Evolutionary conservation across 768 basidiomycete species (phyloP), one percentile per base, ranked within the genome.

Genomic region (Russula abietina): DNA sequence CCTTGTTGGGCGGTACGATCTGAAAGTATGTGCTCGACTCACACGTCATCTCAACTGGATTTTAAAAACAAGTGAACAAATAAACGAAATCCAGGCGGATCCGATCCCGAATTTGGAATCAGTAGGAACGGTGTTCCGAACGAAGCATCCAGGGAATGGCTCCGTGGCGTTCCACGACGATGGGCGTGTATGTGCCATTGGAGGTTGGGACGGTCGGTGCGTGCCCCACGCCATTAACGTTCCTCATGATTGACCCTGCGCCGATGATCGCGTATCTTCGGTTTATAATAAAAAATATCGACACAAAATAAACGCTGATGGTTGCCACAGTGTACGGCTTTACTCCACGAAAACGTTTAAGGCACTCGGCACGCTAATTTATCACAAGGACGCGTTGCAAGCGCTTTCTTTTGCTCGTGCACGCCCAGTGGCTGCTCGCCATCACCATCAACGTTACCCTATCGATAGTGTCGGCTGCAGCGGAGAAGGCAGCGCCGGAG

Each of bases 201-300:
- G 89, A 2, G 93, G 94, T 0, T 98, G 96, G 96, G 94, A 98
- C 65, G 94, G 96, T 39, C 84, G 80, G 95, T 94, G 67, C 68
- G 89, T 75, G 3, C 51, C 43, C 28, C 39, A n/a, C 38, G 14
- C 38, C 14, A 38, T 14, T 38, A 1, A 12, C 5, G 6, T 28
- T 28, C 12, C 28, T 28, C 30, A 33, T 33, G 12, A 14, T 52
- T 32, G n/a, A 11, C 32, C 9, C 28, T n/a, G 11, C 51, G 3
- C 51, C n/a, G 51, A 14, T 22, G 51, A 52, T 52, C n/a, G 32
- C 19, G 5, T 7, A 19, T n/a, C n/a, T 11, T 12, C 51, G 4
- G 1, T 28, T 50, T 28, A 2, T 22, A n/a, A 30, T 30, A 32
- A 33, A 22, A 17, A 12, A 36, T 8, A 1, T 33, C 5, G 38